Base-by-base conservation (phyloP, 768 basidiomycete genomes). In the Russula earlei region DNA sequence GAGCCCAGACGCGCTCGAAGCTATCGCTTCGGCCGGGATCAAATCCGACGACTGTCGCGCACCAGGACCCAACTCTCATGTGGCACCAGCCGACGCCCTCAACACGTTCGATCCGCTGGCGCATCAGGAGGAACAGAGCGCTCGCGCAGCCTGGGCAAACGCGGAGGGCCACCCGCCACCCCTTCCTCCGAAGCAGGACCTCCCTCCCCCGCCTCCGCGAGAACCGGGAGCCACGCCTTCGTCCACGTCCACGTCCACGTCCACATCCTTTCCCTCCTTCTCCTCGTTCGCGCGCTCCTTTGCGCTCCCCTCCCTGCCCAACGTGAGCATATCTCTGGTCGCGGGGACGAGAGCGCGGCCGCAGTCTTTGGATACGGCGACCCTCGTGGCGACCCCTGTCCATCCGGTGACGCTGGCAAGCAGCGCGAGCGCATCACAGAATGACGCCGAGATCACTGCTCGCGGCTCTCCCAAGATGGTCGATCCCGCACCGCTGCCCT, bases 81-180 rank as follows among this genome's bases (percentile, higher is more conserved):
- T 22, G n/a, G n/a, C n/a, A 41, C 43, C 27, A 3, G 17, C 44
- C 12, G 68, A 68, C 15, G 69, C 84, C 4, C 68, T 87, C 49
- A 72, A 69, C 34, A 79, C 85, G 64, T 87, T 89, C 65, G 85
- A 89, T 69, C 85, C 85, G 15, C 69, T 87, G 22, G 79, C 70
- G 0, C 77, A 73, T 59, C 64, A 71, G 33, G 80, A 83, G 54
- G 82, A 84, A 66, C 68, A 75, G 54, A 78, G 75, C 22, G 83
- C 84, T 4, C 75, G 75, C 40, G 75, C 78, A 14, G 85, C 84
- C 43, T 87, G 86, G 86, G 78, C 76, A 56, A 71, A 68, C 17
- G 70, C 82, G 20, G 80, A 85, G 61, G 74, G 76, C 1, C 84
- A 86, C 67, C 83, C 81, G 24, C 81, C 83, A 31, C 83, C 81